phyloP scores from a whole-genome alignment of 2,329 filamentous ascomycete species.

The Claviceps arundinis region DNA sequence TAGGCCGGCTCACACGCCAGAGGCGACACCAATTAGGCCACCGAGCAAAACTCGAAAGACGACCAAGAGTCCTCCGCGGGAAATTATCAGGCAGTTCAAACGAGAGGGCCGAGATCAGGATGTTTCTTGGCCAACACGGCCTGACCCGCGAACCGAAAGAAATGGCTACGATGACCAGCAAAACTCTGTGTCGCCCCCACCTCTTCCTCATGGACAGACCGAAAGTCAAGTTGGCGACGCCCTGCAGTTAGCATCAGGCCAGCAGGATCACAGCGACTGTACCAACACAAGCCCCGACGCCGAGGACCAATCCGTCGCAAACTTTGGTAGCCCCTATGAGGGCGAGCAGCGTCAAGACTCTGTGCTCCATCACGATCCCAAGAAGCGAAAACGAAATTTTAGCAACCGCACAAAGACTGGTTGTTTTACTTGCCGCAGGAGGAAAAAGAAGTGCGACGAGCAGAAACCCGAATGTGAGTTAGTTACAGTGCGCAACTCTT shows the following conservation, averaged over 20 bases:
- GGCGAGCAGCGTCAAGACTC: constrained; percentile 35
- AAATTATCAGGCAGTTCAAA: constrained; percentile 31
- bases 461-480: constrained; percentile 77
- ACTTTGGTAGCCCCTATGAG: constrained; percentile 30
- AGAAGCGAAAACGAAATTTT: constrained; percentile 68
- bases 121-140: constrained; percentile 32
- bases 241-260: constrained; percentile 29
- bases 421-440: constrained; percentile 77
- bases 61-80: constrained; percentile 29
- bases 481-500: not conserved
- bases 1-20: constrained; percentile 21
- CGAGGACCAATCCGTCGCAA: constrained; percentile 31
- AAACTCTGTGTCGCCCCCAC: constrained; percentile 27
- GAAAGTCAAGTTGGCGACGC: constrained; percentile 37
- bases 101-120: constrained; percentile 36
- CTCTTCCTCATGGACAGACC: constrained; percentile 25
- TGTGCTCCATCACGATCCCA: constrained; percentile 44
- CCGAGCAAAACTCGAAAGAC: constrained; percentile 27
- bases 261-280: constrained; percentile 36
- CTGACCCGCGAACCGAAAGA: constrained; percentile 34
- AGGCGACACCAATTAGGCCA: constrained; percentile 16
- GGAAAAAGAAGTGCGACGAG: constrained; percentile 98
- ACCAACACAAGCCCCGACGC: constrained; percentile 40
- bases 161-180: constrained; percentile 32
- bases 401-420: constrained; percentile 94